These are phyloP conservation scores for Fusarium concolor DNA, from an alignment of 2,329 filamentous ascomycete genomes.

Conservation along the genomic window DNA sequence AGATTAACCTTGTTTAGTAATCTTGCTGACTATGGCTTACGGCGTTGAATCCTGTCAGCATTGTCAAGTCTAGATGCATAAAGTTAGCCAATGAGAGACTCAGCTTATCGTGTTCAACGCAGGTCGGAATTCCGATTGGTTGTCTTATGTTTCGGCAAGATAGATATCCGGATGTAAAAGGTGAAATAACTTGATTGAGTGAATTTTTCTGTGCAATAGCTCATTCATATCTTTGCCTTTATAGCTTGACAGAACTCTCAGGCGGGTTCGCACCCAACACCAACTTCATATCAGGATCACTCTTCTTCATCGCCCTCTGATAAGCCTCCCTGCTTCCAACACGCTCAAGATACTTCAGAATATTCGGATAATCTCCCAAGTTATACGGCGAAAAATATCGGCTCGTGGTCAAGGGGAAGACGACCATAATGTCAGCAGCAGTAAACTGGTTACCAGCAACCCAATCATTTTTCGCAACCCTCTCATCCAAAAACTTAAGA, in stretches of 20 bases:
- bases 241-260: conserved; percentile 13
- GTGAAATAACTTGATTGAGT: neutral
- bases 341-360: conserved; percentile 60
- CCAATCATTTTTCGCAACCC: conserved; percentile 62
- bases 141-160: too few relatives aligned
- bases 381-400: conserved; percentile 62
- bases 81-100: neutral
- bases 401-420: conserved; percentile 71
- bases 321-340: conserved; percentile 60
- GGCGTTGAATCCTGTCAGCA: neutral
- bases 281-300: conserved; percentile 59
- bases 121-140: neutral
- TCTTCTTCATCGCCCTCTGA: conserved; percentile 59
- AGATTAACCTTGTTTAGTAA: neutral
- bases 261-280: conserved; percentile 44
- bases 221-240: neutral
- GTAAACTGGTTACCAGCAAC: conserved; percentile 72
- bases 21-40: neutral
- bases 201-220: too few relatives aligned
- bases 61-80: neutral
- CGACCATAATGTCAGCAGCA: conserved; percentile 73
- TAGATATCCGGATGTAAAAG: too few relatives aligned
- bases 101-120: neutral
- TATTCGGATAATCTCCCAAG: conserved; percentile 55
- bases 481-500: conserved; percentile 63